Conservation (phyloP, 2,329 filamentous ascomycete genomes). For the Fusarium duplospermum region DNA sequence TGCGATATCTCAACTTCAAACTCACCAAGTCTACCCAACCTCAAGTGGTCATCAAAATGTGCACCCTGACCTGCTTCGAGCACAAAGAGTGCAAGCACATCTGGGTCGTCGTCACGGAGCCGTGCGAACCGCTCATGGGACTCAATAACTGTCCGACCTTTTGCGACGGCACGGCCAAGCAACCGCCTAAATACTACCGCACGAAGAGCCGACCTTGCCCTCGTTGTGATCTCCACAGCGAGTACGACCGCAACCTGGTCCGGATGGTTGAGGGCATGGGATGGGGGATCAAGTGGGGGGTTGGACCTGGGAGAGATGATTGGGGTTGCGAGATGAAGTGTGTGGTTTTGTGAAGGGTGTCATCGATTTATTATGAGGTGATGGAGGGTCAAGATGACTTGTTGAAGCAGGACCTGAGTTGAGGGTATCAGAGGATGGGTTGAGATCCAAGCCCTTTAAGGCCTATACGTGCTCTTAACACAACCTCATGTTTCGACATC, state of each 20-base stretch:
- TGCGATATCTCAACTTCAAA: background rate
- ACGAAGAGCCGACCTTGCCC: constrained; percentile 56
- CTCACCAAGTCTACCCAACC: background rate
- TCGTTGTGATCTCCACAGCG: constrained; percentile 52
- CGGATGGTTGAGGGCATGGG: constrained; percentile 59
- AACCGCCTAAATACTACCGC: constrained; percentile 49
- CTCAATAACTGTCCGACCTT: constrained; percentile 62
- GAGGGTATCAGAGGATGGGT: background rate
- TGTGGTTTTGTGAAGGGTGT: constrained; percentile 47
- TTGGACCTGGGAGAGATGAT: constrained; percentile 55
- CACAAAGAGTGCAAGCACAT: constrained; percentile 63
- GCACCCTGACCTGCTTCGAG: constrained; percentile 59
- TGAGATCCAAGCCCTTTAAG: background rate
- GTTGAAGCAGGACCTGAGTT: background rate
- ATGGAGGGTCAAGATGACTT: background rate
- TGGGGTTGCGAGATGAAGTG: constrained; percentile 53
- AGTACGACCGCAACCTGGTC: constrained; percentile 61
- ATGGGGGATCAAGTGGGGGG: constrained; percentile 60
- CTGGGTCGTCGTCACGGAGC: constrained; percentile 61
- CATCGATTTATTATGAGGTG: background rate
- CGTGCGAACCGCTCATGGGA: constrained; percentile 62
- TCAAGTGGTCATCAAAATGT: constrained; percentile 53
- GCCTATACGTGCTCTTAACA: background rate
- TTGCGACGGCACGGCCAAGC: constrained; percentile 52
- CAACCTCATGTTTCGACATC: background rate